phyloP scores from a whole-genome alignment of 192 early-diverging fungal genomes.

The Neocallimastix lanati region DNA sequence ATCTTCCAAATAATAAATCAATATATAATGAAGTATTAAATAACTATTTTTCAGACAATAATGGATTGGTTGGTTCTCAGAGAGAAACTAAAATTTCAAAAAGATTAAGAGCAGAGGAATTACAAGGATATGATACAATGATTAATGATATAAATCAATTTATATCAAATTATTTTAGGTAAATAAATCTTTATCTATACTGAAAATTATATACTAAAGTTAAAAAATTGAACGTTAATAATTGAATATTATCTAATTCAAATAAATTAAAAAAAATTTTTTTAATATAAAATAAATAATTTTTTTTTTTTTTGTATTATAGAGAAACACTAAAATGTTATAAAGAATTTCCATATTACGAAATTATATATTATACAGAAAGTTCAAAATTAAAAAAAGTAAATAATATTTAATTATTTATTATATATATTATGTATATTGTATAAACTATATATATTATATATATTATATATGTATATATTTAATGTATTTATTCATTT shows the following conservation, averaged over 20 bases:
- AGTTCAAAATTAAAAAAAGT: conserved; percentile 55
- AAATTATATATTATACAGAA: conserved; percentile 63
- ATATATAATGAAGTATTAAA: background rate
- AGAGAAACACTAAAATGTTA: conserved; percentile 25
- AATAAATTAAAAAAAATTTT: no score
- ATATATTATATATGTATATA: no score
- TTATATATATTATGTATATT: no score
- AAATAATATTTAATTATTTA: background rate
- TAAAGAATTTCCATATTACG: conserved; percentile 41
- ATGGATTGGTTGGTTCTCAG: background rate
- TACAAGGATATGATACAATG: background rate
- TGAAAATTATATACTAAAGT: no score
- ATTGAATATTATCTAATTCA: no score
- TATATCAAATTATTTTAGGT: background rate
- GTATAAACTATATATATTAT: no score
- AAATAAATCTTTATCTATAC: background rate
- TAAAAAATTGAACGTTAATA: no score
- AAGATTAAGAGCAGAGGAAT: background rate
- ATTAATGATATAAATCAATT: background rate
- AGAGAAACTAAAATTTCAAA: background rate
- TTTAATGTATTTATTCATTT: no score
- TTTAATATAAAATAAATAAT: no score
- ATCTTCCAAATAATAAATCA: background rate
- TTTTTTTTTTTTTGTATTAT: no score
- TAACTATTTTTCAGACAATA: background rate